Evolutionary conservation across 2,329 filamentous ascomycete species (phyloP), one percentile per base, ranked within the genome.

Genomic region (Phyllosticta paracitricarpa): DNA sequence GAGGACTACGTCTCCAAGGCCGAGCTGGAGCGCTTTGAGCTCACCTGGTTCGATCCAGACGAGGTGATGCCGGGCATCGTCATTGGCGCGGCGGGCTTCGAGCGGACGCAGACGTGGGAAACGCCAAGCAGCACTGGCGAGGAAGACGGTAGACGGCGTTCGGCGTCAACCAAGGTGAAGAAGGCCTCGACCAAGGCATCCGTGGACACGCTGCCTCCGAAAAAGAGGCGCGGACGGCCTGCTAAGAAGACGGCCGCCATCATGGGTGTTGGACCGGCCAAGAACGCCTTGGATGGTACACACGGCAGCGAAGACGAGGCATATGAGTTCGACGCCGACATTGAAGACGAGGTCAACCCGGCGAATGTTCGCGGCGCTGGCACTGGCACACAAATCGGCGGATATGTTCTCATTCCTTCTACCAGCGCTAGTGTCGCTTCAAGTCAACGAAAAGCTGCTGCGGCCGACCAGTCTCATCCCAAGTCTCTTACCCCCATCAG

Each of bases 1-100:
- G 48, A 57, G 22, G 48, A 28, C 10, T 61, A 40, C 22, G 59
- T 61, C 6, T 53, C 48, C 19, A 4, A 40, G 30, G 54, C 54
- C 22, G 59, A 61, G 59, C 55, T 61, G 22, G 59, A 61, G 28
- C 59, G 59, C 12, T 61, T 61, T 54, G 59, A 61, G 51, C 40
- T 52, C 9, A 30, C 5, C 14, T 57, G 26, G 14, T 48, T 53
- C 12, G 54, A 61, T 25, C 53, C 51, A 7, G 40, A 52, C 10
- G 59, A 56, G 12, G 48, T 57, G 9, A 19, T 57, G 28, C 26
- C 51, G 0, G 59, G 51, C 22, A 26, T 26, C 22, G 52, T 28
- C 4, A 12, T 54, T 28, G 52, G 52, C 19, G 52, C 40, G 40
- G 14, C 40, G 14, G 40, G 40, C 17, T 5, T 48, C 17, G 40